A percentile compares a stretch with the other conserved stretches of the same genome.
These are phyloP conservation scores for Spinellus fusiger DNA, from an alignment of 192 early-diverging fungal species.

Conservation along the genomic window DNA sequence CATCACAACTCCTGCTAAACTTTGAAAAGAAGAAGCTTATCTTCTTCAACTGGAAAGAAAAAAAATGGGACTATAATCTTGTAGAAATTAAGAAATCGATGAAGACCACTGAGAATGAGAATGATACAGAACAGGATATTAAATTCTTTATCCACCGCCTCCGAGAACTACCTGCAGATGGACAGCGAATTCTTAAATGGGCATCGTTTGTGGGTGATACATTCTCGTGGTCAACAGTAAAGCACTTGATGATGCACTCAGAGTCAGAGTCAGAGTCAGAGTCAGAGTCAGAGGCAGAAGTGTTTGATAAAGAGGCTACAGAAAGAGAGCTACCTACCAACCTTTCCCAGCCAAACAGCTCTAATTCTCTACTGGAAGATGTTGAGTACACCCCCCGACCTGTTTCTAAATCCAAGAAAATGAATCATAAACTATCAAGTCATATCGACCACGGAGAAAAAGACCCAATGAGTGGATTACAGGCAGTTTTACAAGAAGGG, in stretches of 20 bases:
- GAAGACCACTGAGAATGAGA: background rate
- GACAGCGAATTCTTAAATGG: constrained; percentile 26
- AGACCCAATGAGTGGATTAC: constrained; percentile 25
- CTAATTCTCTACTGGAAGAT: background rate
- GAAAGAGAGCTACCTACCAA: too few species aligned
- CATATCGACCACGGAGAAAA: background rate
- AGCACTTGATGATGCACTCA: constrained; percentile 17
- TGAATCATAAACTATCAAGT: too few species aligned
- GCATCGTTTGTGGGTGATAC: constrained; percentile 29
- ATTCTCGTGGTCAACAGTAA: constrained; percentile 29
- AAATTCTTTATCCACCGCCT: constrained; percentile 11
- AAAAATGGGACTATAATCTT: constrained; percentile 27
- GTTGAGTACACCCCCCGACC: background rate
- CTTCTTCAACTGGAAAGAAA: constrained; percentile 31
- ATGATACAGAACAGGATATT: constrained; percentile 22
- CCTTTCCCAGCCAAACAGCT: too few species aligned
- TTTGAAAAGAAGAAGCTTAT: constrained; percentile 27
- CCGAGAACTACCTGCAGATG: constrained; percentile 18
- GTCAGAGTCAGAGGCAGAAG: background rate
- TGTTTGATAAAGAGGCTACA: too few species aligned
- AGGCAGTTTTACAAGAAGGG: constrained; percentile 27
- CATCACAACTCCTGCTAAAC: constrained; percentile 12
- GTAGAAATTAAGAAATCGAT: constrained; percentile 18
- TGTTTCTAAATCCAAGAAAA: too few species aligned
- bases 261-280: constrained; percentile 24